Base-by-base conservation (phyloP, 768 basidiomycete genomes). In the Lactarius tabidus region DNA sequence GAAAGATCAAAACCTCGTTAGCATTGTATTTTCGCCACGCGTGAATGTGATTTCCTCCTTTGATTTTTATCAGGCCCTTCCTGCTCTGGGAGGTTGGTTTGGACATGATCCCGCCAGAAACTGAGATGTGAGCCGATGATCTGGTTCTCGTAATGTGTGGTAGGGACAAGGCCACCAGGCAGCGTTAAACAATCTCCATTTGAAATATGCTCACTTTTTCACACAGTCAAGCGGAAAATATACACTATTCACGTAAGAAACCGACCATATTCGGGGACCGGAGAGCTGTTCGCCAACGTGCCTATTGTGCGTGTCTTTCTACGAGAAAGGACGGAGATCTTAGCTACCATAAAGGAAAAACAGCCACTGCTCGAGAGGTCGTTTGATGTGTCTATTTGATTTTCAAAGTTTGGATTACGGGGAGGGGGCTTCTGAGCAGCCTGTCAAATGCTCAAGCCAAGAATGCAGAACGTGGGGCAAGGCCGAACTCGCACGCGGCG, bases 1-100 rank as follows among this genome's bases (percentile, higher is more conserved):
- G 59, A 68, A 66, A 61, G 56, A 45, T 60, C 36, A 57, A 66
- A 57, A 29, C 15, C 39, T 57, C 35, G 59, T 52, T 66, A 45
- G 51, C 64, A 66, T 36, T 66, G 64, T 68, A 68, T 48, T 58
- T 33, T 48, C 51, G 35, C 57, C 60, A 39, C 39, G 56, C 56
- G 56, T 65, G 64, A 59, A 65, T 38, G 29, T 66, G 33, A 43
- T 53, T 45, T 38, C 31, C n/a, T 53, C 29, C 60, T 45, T 45
- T 39, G 28, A 39, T 43, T 29, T 28, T 12, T 33, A 56, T 41
- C 26, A 12, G 33, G 35, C n/a, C 23, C 35, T 38, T n/a, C 54
- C 48, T 52, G 12, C 6, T 51, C 33, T 62, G 29, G 23, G 28
- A 28, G 15, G n/a, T 57, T 39, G 38, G 56, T 39, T 26, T 20